Evolutionary conservation across 768 basidiomycete genomes (phyloP), one percentile per base, ranked within the genome.

Genomic region (Pisolithus orientalis): DNA sequence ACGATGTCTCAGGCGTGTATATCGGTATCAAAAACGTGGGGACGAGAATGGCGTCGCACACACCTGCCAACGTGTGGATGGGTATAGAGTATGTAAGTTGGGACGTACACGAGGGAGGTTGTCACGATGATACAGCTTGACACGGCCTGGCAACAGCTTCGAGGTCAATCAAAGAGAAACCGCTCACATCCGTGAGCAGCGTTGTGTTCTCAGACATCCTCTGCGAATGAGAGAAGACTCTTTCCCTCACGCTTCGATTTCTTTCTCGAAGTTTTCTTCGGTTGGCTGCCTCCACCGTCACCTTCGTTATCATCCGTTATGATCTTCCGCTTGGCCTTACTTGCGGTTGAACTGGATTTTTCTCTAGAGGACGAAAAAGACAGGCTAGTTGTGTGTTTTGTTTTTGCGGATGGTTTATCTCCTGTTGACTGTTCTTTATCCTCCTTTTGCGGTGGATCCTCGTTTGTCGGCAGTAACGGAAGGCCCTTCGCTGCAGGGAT

Each of bases 401-500:
- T 51, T 37, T 66, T 65, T n/a, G 65, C 49, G 28, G 27, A 5
- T 24, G 51, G 58, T 24, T 54, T 39, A 17, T 55, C 62, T 42
- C 55, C 51, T 24, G 53, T 55, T 43, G 43, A 39, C 46, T 39
- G 59, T 5, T 63, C 56, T 29, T 64, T 55, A 27, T 68, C 62
- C 4, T 80, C 75, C 24, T 50, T 44, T 43, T 55, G 51, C 11
- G 56, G 53, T 39, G 42, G 54, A 49, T 50, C 59, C 5, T 65
- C 63, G 21, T 70, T 64, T 5, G 76, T 72, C 44, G 76, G 72
- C 0, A 86, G 70, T 14, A 80, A 78, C 14, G 79, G 68, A 0
- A 87, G 70, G 0, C 85, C 86, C 57, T 79, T 83, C 46, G 80
- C 86, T 88, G 39, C 42, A 29, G 17, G 52, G 25, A 53, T n/a